These are phyloP conservation scores for Madurella fahalii DNA, from an alignment of 2,329 filamentous ascomycete genomes.

Conservation along the genomic window DNA sequence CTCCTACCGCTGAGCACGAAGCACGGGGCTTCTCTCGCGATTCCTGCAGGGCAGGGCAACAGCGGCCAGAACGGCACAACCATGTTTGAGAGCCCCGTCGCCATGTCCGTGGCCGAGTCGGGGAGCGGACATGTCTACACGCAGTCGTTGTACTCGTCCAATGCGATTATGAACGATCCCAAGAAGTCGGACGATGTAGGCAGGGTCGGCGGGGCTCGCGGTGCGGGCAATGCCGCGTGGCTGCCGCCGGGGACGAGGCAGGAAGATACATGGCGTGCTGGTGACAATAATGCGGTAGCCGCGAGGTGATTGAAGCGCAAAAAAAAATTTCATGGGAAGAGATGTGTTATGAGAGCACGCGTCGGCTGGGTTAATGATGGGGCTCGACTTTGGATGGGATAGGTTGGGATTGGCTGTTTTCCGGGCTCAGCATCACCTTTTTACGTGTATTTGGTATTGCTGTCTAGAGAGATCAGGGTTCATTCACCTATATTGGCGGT, in stretches of 20 bases:
- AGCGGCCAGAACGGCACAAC: conserved; percentile 27
- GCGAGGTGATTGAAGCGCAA: conserved; percentile 11
- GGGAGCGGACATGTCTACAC: not conserved
- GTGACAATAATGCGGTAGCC: conserved; percentile 30
- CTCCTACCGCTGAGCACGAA: conserved; percentile 63
- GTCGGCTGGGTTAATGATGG: not conserved
- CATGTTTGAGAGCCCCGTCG: conserved; percentile 35
- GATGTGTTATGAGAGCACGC: not conserved
- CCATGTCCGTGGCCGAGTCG: conserved; percentile 19
- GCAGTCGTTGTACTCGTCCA: not conserved
- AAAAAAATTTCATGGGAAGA: no score
- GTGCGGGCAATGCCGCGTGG: conserved; percentile 54
- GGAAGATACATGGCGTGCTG: conserved; percentile 71
- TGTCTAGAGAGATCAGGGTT: not conserved
- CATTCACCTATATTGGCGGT: conserved; percentile 2
- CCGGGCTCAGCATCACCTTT: not conserved
- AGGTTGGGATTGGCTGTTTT: not conserved
- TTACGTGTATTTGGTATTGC: not conserved
- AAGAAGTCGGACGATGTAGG: conserved; percentile 53
- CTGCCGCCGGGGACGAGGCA: conserved; percentile 76
- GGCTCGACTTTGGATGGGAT: not conserved
- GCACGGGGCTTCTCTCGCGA: conserved; percentile 26
- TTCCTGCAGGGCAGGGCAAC: conserved; percentile 14
- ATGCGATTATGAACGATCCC: conserved; percentile 34
- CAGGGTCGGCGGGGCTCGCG: conserved; percentile 38